phyloP scores from a whole-genome alignment of 2,329 filamentous ascomycete genomes.

The Talaromyces piceae region DNA sequence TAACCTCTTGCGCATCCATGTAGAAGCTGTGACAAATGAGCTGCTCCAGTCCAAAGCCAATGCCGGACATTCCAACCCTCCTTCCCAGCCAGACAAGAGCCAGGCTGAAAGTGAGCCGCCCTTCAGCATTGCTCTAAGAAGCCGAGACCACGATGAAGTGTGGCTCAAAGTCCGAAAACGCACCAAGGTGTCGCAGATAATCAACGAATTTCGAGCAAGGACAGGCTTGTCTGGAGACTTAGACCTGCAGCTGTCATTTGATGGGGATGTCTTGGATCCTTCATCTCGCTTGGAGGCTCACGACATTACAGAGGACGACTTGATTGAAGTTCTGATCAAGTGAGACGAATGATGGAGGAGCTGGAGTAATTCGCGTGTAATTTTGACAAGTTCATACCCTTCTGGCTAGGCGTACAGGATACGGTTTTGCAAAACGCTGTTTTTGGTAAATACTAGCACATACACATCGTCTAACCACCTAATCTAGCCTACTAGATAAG shows the following conservation, averaged over 20 bases:
- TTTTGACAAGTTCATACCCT: neutral
- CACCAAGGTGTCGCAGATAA: constrained; percentile 56
- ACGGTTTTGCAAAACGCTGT: neutral
- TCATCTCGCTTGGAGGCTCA: constrained; percentile 55
- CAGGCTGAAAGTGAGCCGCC: constrained; percentile 15
- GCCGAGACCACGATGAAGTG: constrained; percentile 44
- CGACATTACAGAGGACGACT: constrained; percentile 68
- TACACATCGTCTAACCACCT: no score
- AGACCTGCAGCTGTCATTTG: constrained; percentile 59
- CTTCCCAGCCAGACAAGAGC: constrained; percentile 13
- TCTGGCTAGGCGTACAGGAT: neutral
- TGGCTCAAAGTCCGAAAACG: constrained; percentile 38
- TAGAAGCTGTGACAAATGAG: constrained; percentile 70
- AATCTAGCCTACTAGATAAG: neutral
- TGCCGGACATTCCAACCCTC: constrained; percentile 5
- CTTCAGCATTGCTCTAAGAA: constrained; percentile 46
- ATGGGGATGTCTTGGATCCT: constrained; percentile 63
- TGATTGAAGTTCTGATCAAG: constrained; percentile 64
- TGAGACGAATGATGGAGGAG: constrained; percentile 19
- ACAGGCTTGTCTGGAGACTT: constrained; percentile 46
- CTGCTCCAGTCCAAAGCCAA: constrained; percentile 38
- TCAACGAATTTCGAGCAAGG: constrained; percentile 53
- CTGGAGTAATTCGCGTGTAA: neutral
- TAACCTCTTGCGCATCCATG: constrained; percentile 53
- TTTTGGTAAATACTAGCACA: neutral